Evolutionary conservation across 306 rosid species (phyloP).

Genomic region (Glycine tomentella): DNA sequence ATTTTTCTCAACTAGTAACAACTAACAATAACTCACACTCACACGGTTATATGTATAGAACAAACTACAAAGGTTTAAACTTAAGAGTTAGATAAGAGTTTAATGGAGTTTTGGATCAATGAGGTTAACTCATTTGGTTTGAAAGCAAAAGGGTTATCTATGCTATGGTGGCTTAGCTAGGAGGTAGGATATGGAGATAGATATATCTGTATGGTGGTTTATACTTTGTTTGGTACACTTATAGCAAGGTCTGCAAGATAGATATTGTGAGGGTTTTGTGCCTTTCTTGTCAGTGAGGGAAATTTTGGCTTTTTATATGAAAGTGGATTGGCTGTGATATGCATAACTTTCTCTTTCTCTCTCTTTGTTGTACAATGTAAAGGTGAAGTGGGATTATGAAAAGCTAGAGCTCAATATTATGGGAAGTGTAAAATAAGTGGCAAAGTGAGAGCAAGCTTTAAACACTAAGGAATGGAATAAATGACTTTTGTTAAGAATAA

Average conservation of each 20-base stretch:
- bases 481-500: conserved; percentile 71
- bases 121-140: conserved; percentile 34
- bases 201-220: conserved; percentile 6
- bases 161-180: not conserved
- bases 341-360: conserved; percentile 41
- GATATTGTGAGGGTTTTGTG: conserved; percentile 64
- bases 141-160: conserved; percentile 24
- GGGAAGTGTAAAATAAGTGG: conserved; percentile 54
- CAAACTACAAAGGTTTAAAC: not conserved
- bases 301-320: conserved; percentile 74
- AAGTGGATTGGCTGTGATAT: conserved; percentile 67
- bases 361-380: conserved; percentile 47
- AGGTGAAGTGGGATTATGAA: conserved; percentile 66
- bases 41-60: not conserved
- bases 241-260: conserved; percentile 46
- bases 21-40: not conserved
- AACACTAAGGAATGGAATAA: conserved; percentile 69
- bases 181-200: conserved; percentile 24
- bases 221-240: conserved; percentile 48
- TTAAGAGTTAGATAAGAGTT: not conserved
- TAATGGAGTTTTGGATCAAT: conserved; percentile 28
- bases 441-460: conserved; percentile 55
- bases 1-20: conserved; percentile 40
- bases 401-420: conserved; percentile 52
- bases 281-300: conserved; percentile 97